These are phyloP conservation scores for Penicillium sp. DNA, from an alignment of 2,329 filamentous ascomycete species.

Conservation along the genomic window DNA sequence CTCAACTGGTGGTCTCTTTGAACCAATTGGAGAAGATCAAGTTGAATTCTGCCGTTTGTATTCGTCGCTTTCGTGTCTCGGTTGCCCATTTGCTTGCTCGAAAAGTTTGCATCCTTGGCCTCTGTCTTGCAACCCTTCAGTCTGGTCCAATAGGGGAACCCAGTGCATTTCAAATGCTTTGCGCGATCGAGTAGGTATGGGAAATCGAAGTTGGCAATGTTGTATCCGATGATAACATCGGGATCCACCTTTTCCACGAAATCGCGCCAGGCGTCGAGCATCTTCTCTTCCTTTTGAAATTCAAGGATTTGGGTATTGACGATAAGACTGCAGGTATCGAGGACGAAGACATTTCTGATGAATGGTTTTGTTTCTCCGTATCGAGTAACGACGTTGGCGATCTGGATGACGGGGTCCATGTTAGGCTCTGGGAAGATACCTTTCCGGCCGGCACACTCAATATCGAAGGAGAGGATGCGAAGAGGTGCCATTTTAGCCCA, in stretches of 20 bases:
- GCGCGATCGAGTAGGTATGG: conserved; percentile 90
- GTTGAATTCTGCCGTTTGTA: conserved; percentile 86
- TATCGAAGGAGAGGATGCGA: conserved; percentile 92
- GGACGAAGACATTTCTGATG: conserved; percentile 90
- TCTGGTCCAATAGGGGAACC: conserved; percentile 86
- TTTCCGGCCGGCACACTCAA: conserved; percentile 96
- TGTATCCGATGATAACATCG: conserved; percentile 98
- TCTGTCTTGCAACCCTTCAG: conserved; percentile 68
- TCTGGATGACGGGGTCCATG: conserved; percentile 93
- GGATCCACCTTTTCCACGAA: conserved; percentile 89
- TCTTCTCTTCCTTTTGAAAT: conserved; percentile 75
- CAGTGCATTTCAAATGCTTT: conserved; percentile 72
- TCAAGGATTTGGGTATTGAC: conserved; percentile 91
- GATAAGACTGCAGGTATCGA: conserved; percentile 88
- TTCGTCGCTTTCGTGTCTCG: conserved; percentile 93
- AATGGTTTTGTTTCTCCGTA: conserved; percentile 97
- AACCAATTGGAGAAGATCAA: conserved; percentile 91
- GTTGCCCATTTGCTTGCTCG: conserved; percentile 97
- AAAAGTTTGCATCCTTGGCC: conserved; percentile 79
- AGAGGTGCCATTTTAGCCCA: conserved; percentile 98
- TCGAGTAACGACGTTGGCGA: conserved; percentile 89
- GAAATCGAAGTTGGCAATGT: conserved; percentile 98
- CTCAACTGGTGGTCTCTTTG: conserved; percentile 92
- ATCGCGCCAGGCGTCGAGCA: conserved; percentile 89
- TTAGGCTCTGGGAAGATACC: conserved; percentile 94